Conservation (phyloP, 805 yeast genomes). For the Myxozyma sirexii region DNA sequence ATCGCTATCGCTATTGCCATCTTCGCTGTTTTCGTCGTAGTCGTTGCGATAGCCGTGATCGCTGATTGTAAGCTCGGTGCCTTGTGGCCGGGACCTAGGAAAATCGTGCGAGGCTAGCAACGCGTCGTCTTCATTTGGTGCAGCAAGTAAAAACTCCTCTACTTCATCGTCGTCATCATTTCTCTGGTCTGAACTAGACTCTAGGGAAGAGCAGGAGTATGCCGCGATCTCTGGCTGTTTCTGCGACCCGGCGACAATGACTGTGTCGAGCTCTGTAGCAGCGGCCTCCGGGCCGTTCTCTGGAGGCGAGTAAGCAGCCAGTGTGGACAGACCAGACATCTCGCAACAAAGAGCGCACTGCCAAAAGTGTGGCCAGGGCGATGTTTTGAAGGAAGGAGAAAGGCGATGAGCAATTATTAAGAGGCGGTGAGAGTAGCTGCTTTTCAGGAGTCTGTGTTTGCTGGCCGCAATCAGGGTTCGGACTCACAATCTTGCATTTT, state of each 20-base stretch:
- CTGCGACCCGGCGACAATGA: background rate
- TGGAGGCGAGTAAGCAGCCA: background rate
- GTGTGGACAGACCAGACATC: background rate
- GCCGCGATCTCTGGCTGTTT: background rate
- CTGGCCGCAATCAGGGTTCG: no score
- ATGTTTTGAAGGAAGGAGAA: no score
- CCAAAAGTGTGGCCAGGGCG: no score
- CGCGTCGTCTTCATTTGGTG: background rate
- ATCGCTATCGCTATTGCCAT: background rate
- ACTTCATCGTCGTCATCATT: constrained; percentile 11
- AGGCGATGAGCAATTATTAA: no score
- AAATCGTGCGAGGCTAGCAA: background rate
- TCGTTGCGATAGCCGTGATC: background rate
- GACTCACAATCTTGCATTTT: no score
- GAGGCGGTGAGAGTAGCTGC: no score
- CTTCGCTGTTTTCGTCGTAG: background rate
- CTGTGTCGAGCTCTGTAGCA: background rate
- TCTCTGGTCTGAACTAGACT: background rate
- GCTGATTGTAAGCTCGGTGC: background rate
- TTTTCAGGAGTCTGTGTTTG: no score
- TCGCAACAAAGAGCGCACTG: no score
- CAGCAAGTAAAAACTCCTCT: constrained; percentile 9
- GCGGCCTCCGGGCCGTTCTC: background rate
- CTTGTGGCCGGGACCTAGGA: background rate
- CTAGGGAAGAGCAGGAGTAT: background rate